Conservation (phyloP, 2,329 filamentous ascomycete genomes). For the Neobulgaria alba region DNA sequence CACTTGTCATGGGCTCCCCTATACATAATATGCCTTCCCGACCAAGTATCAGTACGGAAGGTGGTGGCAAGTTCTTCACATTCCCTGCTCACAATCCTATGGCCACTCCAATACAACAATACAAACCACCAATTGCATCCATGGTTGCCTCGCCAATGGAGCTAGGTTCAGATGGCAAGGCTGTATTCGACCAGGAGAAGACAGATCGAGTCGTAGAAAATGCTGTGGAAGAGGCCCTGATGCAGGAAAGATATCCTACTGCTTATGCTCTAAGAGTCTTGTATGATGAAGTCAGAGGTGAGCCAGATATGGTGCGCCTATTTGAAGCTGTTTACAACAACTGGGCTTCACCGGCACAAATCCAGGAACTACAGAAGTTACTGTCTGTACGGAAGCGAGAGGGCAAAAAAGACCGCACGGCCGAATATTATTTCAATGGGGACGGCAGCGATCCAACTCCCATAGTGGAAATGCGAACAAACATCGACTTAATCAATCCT, state of each 20-base stretch:
- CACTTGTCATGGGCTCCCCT: conserved; percentile 11
- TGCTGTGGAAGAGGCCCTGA: conserved; percentile 50
- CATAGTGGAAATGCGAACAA: conserved; percentile 6
- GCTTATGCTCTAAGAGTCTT: conserved; percentile 52
- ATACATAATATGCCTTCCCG: conserved; percentile 11
- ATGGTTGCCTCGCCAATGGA: conserved; percentile 4
- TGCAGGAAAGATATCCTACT: conserved; percentile 49
- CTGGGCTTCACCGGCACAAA: conserved; percentile 43
- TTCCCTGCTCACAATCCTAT: neutral
- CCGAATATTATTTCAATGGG: conserved; percentile 42
- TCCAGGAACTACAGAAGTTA: conserved; percentile 42
- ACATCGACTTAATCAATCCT: conserved; percentile 11
- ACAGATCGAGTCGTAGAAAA: conserved; percentile 45
- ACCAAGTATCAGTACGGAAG: conserved; percentile 9
- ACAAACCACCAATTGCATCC: conserved; percentile 4
- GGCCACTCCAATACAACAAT: neutral
- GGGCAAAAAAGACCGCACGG: conserved; percentile 45
- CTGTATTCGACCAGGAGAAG: conserved; percentile 16
- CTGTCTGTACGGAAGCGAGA: conserved; percentile 48
- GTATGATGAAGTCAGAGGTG: conserved; percentile 47
- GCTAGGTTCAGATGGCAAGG: conserved; percentile 13
- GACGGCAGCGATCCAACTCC: conserved; percentile 25
- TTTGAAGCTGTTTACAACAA: conserved; percentile 50
- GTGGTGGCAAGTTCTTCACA: conserved; percentile 8
- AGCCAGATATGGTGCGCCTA: conserved; percentile 46